Percentiles rank a stretch among this genome's conserved stretches.
These are phyloP conservation scores for Cotoneaster glaucophyllus DNA, from an alignment of 306 rosid species.

Conservation along the genomic window DNA sequence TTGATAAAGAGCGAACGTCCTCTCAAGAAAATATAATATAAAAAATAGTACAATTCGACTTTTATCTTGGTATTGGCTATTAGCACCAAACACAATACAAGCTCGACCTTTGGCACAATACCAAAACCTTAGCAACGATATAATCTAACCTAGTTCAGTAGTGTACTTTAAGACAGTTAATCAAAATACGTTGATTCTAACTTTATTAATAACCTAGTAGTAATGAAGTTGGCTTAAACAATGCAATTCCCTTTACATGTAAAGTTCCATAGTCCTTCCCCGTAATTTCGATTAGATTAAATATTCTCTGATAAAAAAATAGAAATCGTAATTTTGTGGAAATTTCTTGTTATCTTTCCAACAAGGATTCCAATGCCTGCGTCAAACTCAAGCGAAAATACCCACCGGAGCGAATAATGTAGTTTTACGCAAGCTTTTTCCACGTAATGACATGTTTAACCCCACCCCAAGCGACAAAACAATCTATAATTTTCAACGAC, in stretches of 20 bases:
- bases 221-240: too few species aligned
- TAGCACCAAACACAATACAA: neutral
- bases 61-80: neutral
- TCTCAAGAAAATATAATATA: neutral
- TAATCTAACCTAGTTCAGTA: neutral
- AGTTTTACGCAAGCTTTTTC: too few species aligned
- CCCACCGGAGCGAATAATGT: too few species aligned
- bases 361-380: too few species aligned
- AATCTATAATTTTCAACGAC: neutral
- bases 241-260: too few species aligned
- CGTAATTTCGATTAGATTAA: too few species aligned
- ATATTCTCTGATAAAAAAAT: neutral
- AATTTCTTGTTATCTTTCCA: too few species aligned
- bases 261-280: rapidly evolving
- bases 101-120: neutral
- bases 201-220: neutral
- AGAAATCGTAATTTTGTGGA: neutral
- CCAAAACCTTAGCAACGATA: neutral
- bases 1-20: too few species aligned
- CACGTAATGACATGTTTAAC: neutral
- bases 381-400: too few species aligned
- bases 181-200: neutral
- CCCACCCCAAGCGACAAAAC: neutral
- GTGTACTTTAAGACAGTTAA: neutral
- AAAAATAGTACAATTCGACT: neutral